phyloP scores from a whole-genome alignment of 345 rosid genomes.

The Brassica carinata region DNA sequence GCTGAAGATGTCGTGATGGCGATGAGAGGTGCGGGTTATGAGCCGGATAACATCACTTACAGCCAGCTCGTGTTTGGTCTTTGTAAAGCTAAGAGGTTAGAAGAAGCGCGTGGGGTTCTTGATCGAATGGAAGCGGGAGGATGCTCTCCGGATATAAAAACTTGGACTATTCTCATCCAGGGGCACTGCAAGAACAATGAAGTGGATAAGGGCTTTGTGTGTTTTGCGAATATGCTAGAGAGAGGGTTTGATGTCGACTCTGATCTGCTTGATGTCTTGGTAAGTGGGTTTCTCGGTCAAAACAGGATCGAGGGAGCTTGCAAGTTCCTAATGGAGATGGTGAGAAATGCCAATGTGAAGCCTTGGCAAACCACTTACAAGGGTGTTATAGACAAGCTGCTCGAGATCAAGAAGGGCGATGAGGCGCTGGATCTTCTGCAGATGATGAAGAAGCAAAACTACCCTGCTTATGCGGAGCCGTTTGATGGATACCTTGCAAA shows the following conservation, averaged over 20 bases:
- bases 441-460: conserved; percentile 65
- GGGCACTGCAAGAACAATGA: conserved; percentile 70
- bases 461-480: conserved; percentile 65
- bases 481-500: conserved; percentile 65
- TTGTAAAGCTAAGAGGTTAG: conserved; percentile 72
- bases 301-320: conserved; percentile 67
- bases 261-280: conserved; percentile 61
- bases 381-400: conserved; percentile 64
- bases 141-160: conserved; percentile 69
- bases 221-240: conserved; percentile 65
- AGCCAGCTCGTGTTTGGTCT: conserved; percentile 87
- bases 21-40: conserved; percentile 70
- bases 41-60: conserved; percentile 83
- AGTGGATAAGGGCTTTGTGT: conserved; percentile 60
- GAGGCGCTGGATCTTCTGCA: conserved; percentile 73
- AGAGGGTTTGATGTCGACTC: conserved; percentile 59
- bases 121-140: conserved; percentile 70
- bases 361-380: conserved; percentile 89
- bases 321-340: conserved; percentile 59
- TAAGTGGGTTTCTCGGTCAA: conserved; percentile 64
- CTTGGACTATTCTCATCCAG: conserved; percentile 91
- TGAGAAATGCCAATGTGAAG: conserved; percentile 49
- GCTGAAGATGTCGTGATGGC: conserved; percentile 60
- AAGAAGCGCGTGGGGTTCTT: conserved; percentile 64
- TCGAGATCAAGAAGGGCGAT: conserved; percentile 64